phyloP scores from a whole-genome alignment of 139 green algal genomes.

The Picochlorum costavermella region DNA sequence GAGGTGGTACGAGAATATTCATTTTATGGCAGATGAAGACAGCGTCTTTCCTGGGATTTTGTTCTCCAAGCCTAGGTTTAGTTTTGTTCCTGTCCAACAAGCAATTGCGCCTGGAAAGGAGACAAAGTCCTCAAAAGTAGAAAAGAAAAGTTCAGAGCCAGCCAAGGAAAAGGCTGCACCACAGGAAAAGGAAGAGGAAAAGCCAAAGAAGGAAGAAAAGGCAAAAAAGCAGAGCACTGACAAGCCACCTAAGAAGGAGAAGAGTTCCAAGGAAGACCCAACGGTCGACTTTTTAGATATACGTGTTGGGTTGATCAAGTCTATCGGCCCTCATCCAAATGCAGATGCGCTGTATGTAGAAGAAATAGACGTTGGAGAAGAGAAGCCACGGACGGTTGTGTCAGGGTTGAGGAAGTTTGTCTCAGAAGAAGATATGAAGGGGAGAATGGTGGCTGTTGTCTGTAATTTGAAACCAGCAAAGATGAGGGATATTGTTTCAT shows the following conservation, averaged over 20 bases:
- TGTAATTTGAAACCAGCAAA: slow-evolving; percentile 95
- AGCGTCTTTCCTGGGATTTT: slow-evolving; percentile 20
- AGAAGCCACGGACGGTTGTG: slow-evolving; percentile 48
- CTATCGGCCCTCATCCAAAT: slow-evolving; percentile 71
- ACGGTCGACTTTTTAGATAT: slow-evolving; percentile 31
- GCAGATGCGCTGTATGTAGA: slow-evolving; percentile 91
- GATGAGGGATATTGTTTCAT: slow-evolving; percentile 84
- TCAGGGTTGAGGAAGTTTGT: slow-evolving; percentile 91
- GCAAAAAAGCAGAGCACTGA: slow-evolving; percentile 16
- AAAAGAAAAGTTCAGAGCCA: neutral
- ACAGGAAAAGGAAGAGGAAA: neutral
- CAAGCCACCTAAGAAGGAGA: slow-evolving; percentile 19
- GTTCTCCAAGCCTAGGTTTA: slow-evolving; percentile 25
- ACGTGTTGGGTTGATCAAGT: slow-evolving; percentile 73
- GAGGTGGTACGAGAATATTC: slow-evolving; percentile 53
- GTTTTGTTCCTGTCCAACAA: slow-evolving; percentile 1
- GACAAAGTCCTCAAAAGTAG: neutral
- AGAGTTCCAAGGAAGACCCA: neutral
- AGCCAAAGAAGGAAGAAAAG: neutral
- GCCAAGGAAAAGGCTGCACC: neutral
- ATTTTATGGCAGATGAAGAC: slow-evolving; percentile 20
- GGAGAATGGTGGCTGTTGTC: slow-evolving; percentile 65
- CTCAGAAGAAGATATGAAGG: slow-evolving; percentile 70
- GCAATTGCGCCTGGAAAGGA: slow-evolving; percentile 12
- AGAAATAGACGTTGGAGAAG: slow-evolving; percentile 92